Conservation (phyloP, 2,329 filamentous ascomycete genomes). For the Fusarium stilboides region DNA sequence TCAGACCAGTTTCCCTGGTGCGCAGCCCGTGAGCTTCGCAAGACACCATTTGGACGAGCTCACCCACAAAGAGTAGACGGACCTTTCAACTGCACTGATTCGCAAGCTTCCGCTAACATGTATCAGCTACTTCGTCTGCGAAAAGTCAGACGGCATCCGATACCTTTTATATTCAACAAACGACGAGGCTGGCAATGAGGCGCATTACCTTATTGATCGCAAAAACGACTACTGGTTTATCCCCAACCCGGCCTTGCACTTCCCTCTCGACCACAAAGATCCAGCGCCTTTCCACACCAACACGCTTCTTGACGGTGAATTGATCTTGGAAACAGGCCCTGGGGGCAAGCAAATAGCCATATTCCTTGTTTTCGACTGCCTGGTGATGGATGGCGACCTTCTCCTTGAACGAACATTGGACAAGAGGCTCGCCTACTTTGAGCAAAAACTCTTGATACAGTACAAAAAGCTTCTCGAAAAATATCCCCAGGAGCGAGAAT, state of each 20-base stretch:
- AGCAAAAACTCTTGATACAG: constrained; percentile 80
- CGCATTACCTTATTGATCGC: constrained; percentile 95
- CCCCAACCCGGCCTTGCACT: constrained; percentile 78
- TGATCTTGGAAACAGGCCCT: constrained; percentile 85
- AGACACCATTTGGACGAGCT: constrained; percentile 87
- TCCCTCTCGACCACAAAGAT: constrained; percentile 76
- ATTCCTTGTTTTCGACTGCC: constrained; percentile 94
- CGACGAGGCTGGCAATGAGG: constrained; percentile 73
- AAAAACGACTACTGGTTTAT: constrained; percentile 98
- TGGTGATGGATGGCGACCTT: constrained; percentile 83
- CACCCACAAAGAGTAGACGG: constrained; percentile 77
- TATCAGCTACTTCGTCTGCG: constrained; percentile 90
- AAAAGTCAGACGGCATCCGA: constrained; percentile 97
- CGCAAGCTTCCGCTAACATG: constrained; percentile 13
- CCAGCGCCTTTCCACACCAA: constrained; percentile 79
- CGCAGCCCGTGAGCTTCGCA: constrained; percentile 94
- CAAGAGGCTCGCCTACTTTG: constrained; percentile 90
- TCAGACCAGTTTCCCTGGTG: constrained; percentile 83
- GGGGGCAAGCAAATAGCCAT: constrained; percentile 79
- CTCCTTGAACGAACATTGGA: constrained; percentile 86
- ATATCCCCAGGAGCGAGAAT: constrained; percentile 78
- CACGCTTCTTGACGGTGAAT: constrained; percentile 92
- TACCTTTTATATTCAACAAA: constrained; percentile 92
- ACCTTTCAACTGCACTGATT: not conserved
- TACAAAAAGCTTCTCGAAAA: constrained; percentile 75